Conservation (phyloP, 2,329 filamentous ascomycete genomes). For the Alternaria tenuissima region DNA sequence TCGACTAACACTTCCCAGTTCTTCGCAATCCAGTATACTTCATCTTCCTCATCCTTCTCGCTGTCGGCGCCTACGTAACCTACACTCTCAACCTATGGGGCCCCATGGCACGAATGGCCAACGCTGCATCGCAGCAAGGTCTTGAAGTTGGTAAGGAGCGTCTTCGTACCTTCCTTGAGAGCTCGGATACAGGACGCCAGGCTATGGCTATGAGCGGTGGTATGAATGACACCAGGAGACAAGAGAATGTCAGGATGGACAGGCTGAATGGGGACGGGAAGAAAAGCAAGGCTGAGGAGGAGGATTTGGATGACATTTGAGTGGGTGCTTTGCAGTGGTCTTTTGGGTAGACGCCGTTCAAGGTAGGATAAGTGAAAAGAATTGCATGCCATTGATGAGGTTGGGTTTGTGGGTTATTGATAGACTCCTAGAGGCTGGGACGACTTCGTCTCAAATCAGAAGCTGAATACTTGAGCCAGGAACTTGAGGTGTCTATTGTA, state of each 20-base stretch:
- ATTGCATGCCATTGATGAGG: slow-evolving; percentile 2
- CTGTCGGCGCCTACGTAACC: slow-evolving; percentile 82
- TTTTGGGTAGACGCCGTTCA: not conserved
- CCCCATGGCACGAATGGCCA: slow-evolving; percentile 93
- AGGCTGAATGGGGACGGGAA: slow-evolving; percentile 54
- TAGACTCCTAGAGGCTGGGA: slow-evolving; percentile 10
- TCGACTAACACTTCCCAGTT: slow-evolving; percentile 63
- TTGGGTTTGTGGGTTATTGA: not conserved
- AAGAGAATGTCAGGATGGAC: slow-evolving; percentile 48
- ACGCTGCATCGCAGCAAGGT: slow-evolving; percentile 85
- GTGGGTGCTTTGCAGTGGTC: not conserved
- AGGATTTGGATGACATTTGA: slow-evolving; percentile 50
- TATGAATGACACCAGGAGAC: slow-evolving; percentile 23
- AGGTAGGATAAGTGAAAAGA: not conserved
- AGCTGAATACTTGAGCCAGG: not conserved
- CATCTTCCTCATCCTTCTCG: slow-evolving; percentile 80
- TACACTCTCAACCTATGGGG: slow-evolving; percentile 95
- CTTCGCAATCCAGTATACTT: slow-evolving; percentile 94
- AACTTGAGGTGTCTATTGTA: too few relatives aligned
- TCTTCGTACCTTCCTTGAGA: slow-evolving; percentile 87
- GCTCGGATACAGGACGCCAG: slow-evolving; percentile 82
- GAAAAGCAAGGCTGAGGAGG: slow-evolving; percentile 46
- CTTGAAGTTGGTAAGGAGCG: slow-evolving; percentile 91
- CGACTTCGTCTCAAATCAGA: not conserved
- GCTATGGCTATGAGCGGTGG: slow-evolving; percentile 73